Conservation (phyloP, 768 basidiomycete genomes). For the Lactarius quietus region DNA sequence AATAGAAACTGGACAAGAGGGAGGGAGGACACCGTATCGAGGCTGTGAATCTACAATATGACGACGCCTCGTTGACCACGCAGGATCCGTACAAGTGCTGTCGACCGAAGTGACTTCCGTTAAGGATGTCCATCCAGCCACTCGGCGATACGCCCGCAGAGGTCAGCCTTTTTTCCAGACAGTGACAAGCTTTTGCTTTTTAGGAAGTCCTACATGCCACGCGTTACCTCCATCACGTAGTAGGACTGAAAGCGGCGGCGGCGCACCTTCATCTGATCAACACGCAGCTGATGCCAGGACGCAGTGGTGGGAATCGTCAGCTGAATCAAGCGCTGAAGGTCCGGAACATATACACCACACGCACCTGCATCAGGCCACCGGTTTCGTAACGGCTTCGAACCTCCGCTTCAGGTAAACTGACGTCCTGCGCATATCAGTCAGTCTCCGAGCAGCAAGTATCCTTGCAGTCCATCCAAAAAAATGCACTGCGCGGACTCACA, state of each 20-base stretch:
- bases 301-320: not conserved
- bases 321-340: conserved; percentile 9
- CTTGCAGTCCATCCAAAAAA: not conserved
- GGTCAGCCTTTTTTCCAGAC: conserved; percentile 70
- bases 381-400: conserved; percentile 61
- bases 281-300: conserved; percentile 50
- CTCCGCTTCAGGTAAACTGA: conserved; percentile 66
- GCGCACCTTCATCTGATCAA: conserved; percentile 74
- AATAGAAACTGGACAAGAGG: not conserved
- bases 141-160: conserved; percentile 60
- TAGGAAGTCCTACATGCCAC: conserved; percentile 57
- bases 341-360: conserved; percentile 10
- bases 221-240: conserved; percentile 12
- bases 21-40: not conserved
- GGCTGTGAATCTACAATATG: not conserved
- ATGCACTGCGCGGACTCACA: conserved; percentile 40
- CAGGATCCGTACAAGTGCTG: not conserved
- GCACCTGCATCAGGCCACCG: conserved; percentile 64
- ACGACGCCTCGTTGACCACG: not conserved
- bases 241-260: not conserved
- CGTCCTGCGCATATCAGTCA: conserved; percentile 42
- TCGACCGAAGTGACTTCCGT: not conserved
- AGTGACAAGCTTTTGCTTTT: conserved; percentile 58
- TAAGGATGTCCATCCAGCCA: conserved; percentile 48
- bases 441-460: not conserved